phyloP scores from a whole-genome alignment of 805 yeast genomes.

The Maudiozyma bulderi region DNA sequence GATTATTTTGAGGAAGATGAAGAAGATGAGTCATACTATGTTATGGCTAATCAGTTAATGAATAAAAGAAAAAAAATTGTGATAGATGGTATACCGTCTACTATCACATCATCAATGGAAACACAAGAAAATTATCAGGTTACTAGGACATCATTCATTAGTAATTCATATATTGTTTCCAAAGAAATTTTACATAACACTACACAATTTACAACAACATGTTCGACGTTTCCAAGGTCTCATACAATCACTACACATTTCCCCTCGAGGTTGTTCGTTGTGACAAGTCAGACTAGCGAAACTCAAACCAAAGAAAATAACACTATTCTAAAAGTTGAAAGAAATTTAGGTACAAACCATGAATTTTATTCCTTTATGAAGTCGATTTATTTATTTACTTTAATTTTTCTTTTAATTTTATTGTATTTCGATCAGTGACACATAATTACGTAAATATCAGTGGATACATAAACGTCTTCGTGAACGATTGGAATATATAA shows the following conservation, averaged over 20 bases:
- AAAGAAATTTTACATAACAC: no score
- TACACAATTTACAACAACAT: no score
- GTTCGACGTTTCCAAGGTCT: neutral
- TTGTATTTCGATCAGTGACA: neutral
- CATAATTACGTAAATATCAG: neutral
- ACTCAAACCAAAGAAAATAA: neutral
- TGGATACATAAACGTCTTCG: no score
- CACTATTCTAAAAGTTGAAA: neutral
- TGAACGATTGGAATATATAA: no score
- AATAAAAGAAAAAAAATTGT: no score
- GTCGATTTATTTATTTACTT: neutral
- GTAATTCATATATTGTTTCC: no score
- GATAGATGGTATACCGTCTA: no score
- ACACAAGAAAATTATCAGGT: no score
- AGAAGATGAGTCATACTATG: conserved; percentile 1
- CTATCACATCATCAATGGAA: neutral
- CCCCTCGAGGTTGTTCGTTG: neutral
- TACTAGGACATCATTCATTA: no score
- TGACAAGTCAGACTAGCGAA: neutral
- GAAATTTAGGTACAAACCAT: neutral
- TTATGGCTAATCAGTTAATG: neutral
- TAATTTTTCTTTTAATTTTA: neutral
- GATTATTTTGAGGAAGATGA: conserved; percentile 1
- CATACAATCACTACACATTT: neutral
- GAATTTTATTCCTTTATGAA: neutral